Evolutionary conservation across 2,329 filamentous ascomycete genomes (phyloP), one percentile per base, ranked within the genome.

Genomic region (Hypoxylon sp.): DNA sequence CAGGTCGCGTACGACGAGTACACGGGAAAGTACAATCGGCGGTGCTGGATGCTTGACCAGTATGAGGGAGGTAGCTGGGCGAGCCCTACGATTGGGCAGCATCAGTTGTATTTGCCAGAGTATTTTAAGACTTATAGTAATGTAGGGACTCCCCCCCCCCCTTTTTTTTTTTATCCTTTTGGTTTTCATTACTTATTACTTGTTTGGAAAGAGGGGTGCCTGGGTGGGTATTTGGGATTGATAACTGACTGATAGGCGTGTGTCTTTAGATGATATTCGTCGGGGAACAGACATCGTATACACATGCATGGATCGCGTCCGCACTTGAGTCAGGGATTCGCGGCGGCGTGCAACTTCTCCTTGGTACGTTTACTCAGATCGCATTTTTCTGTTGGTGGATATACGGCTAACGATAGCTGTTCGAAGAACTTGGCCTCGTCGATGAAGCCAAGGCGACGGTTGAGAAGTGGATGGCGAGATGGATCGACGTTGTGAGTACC

Each of bases 81-180:
- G 1, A 77, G 79, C 3, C 90, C 91, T 0, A 79, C 82, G 0
- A 81, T 88, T 0, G 90, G 90, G 0, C 89, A 92, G 80, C 90
- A 93, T 74, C 85, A 91, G 71, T 75, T 92, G 24, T 93, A 91
- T 72, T 81, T 93, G 8, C 91, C 91, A 0, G 88, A 90, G n/a
- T 93, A 92, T 74, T 92, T 91, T 74, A 86, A 89, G 75, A 92
- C 90, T 0, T 88, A 93, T 77, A 85, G 85, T 69, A 87, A 90
- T 52, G 82, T 84, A 58, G 72, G 80, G 29, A 17, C 3, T 39
- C 19, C 19, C 19, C 19, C 19, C 19, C 19, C 19, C 17, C 13
- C 14, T 5, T 19, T 29, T 4, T 19, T 39, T 6, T 33, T 22
- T 35, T 35, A 5, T 14, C 48, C 19, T 29, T 11, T 37, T 33